phyloP scores from a whole-genome alignment of 176 grass and related monocot genomes.

The Avena sativa region DNA sequence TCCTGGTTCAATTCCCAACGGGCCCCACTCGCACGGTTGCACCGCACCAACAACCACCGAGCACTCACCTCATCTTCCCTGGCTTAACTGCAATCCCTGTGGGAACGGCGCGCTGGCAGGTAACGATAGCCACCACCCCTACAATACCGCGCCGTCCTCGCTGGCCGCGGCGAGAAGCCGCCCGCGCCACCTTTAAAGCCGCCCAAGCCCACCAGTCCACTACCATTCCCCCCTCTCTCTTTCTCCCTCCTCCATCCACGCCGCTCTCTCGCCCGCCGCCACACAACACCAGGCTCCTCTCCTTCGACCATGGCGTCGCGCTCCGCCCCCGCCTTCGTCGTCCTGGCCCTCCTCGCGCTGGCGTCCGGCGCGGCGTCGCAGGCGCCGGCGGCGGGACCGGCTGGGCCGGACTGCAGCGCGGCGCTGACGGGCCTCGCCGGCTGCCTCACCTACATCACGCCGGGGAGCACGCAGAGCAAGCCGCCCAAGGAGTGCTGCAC shows the following conservation, averaged over 20 bases:
- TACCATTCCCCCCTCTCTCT: not conserved
- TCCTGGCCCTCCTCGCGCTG: conserved; percentile 36
- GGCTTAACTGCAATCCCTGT: conserved; percentile 11
- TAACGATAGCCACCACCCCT: not conserved
- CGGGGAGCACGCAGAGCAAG: conserved; percentile 12
- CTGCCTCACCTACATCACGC: conserved; percentile 53
- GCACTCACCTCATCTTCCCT: not conserved
- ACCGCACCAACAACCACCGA: not conserved
- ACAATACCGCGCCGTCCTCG: conserved; percentile 3
- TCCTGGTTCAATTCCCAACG: not conserved
- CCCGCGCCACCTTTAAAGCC: conserved; percentile 37
- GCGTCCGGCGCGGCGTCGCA: conserved; percentile 42
- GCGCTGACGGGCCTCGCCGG: not conserved
- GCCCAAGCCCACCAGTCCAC: conserved; percentile 7
- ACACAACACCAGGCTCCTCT: not conserved
- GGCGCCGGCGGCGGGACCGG: conserved; percentile 29
- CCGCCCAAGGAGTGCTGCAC: conserved; percentile 56
- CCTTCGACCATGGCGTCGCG: not conserved
- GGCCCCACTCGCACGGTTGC: not conserved
- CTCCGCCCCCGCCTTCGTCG: not conserved
- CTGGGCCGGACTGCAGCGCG: conserved; percentile 40
- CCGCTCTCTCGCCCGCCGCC: not conserved
- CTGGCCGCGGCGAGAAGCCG: conserved; percentile 10
- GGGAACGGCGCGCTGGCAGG: not conserved
- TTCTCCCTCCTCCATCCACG: not conserved